Base-by-base conservation (phyloP, 192 early-diverging fungal species). In the Piromyces finnis region DNA sequence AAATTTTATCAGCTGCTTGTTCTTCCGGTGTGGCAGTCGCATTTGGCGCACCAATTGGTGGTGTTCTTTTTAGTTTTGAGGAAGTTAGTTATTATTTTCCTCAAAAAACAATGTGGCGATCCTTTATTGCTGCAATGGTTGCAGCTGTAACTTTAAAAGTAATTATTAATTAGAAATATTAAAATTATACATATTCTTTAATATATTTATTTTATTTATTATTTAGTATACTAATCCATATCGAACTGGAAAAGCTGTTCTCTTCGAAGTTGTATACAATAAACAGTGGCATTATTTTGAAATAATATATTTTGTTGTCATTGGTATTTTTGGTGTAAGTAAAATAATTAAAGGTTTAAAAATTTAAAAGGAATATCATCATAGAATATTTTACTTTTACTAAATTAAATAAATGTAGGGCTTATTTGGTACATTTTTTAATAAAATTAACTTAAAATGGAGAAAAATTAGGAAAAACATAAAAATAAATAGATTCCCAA, bases 1-100 rank as follows among this genome's bases (percentile, higher is more conserved):
- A 95, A 83, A 90, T 95, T n/a, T 85, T 94, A 28, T 94, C 93
- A 18, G 93, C 93, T 0, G 92, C 95, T 0, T 92, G 94, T 84
- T 96, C 98, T 1, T 97, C 98, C 7, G 98, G 97, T n/a, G 94
- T 98, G 13, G 94, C 95, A 0, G 95, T 97, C 9, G 97, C 97
- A 11, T 98, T 99, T 88, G 98, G 98, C 0, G 93, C 96, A 29
- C 97, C 97, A 1, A 96, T 98, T 79, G 89, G 94, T 81, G 94
- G 94, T 18, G 92, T 94, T 22, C 84, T 95, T 77, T 94, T 91
- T 79, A 89, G 87, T 29, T 82, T 92, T 3, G 93, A 98, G 86
- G 98, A 99, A 88, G 91, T 99, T 83, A 95, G 95, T 81, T 93
- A 95, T 51, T 94, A 93, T 81, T 98, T 99, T 81, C 95, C 96